Evolutionary conservation across 306 rosid species (phyloP).

Genomic region (Dryas alaskensis): DNA sequence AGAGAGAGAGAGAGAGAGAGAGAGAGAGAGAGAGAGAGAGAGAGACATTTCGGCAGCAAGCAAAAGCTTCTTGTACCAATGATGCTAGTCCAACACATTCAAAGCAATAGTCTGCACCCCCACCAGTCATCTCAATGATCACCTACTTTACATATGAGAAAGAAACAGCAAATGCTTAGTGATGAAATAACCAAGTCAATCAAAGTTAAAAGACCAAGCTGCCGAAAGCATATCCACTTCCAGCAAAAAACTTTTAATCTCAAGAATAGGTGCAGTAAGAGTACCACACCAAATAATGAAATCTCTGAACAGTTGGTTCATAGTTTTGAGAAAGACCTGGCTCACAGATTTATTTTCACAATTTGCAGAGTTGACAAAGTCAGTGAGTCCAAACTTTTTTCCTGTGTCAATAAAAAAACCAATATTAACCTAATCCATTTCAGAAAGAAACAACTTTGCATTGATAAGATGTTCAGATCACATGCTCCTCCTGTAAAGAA

Average conservation of each 20-base stretch:
- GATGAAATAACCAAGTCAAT: not conserved
- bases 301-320: not conserved
- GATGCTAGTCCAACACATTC: constrained; percentile 79
- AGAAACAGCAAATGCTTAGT: not conserved
- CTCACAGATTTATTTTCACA: constrained; percentile 57
- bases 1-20: not conserved
- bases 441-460: not conserved
- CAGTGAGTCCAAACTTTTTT: constrained; percentile 75
- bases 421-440: not conserved
- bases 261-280: not conserved
- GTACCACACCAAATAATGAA: not conserved
- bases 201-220: not conserved
- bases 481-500: not conserved
- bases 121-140: constrained; percentile 59
- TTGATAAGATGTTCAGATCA: not conserved
- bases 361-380: constrained; percentile 46
- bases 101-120: constrained; percentile 83
- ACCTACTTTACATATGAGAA: constrained; percentile 35
- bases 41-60: constrained; percentile 70
- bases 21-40: constrained; percentile 5
- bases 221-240: not conserved
- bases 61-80: constrained; percentile 75
- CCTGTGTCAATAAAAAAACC: constrained; percentile 37
- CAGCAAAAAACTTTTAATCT: not conserved
- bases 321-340: constrained; percentile 47